phyloP scores from a whole-genome alignment of 1,139 yeast species.

The Sugiyamaella paludigena region DNA sequence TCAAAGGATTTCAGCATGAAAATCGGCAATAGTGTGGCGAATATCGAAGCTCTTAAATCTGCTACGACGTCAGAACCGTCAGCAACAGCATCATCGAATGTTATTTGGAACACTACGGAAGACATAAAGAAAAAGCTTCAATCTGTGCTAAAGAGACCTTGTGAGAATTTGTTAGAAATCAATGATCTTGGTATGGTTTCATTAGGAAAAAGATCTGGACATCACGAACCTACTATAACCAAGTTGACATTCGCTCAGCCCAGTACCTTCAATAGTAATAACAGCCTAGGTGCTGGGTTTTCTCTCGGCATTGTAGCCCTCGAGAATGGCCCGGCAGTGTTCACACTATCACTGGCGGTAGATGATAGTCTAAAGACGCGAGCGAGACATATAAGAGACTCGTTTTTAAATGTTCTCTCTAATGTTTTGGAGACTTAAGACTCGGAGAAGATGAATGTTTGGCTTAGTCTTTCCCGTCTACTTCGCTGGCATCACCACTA shows the following conservation, averaged over 20 bases:
- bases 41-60: constrained; percentile 1
- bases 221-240: constrained; percentile 2
- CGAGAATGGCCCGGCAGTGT: constrained; percentile 15
- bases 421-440: constrained; percentile 12
- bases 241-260: constrained; percentile 19
- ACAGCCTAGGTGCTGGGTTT: constrained; percentile 13
- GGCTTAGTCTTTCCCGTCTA: no score
- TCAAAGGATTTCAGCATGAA: constrained; percentile 14
- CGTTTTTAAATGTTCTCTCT: constrained; percentile 14
- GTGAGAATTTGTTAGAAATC: constrained; percentile 22
- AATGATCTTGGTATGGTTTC: constrained; percentile 26
- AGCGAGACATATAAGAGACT: constrained; percentile 16
- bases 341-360: constrained; percentile 16
- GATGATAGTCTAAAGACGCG: constrained; percentile 3
- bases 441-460: no score
- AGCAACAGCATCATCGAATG: no score
- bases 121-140: constrained; percentile 7
- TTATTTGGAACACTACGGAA: constrained; percentile 2
- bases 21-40: constrained; percentile 1
- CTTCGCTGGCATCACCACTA: no score
- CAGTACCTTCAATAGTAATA: constrained; percentile 4
- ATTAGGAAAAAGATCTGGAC: not conserved
- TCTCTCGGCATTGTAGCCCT: constrained; percentile 19
- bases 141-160: constrained; percentile 7
- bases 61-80: constrained; percentile 1